Conservation (phyloP, 352 stramenopile species). For the Elongisporangium anandrum region DNA sequence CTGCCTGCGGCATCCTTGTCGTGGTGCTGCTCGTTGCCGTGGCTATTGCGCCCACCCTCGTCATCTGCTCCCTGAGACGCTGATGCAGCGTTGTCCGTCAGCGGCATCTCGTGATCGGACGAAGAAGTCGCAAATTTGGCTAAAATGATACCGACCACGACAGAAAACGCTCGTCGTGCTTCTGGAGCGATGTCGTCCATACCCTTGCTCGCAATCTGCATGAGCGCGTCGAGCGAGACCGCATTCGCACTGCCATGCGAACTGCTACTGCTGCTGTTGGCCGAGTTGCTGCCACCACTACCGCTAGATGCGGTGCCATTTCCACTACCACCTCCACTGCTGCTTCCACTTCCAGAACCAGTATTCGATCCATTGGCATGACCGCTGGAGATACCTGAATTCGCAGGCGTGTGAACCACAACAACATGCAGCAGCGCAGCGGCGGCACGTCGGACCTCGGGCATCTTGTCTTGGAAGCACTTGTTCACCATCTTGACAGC, state of each 20-base stretch:
- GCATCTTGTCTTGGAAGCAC: slow-evolving; percentile 67
- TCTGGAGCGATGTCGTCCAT: slow-evolving; percentile 74
- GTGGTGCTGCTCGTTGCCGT: slow-evolving; percentile 2
- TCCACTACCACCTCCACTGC: slow-evolving; percentile 10
- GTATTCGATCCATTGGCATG: slow-evolving; percentile 1
- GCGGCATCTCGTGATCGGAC: slow-evolving; percentile 36
- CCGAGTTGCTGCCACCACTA: slow-evolving; percentile 8
- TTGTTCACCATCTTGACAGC: slow-evolving; percentile 72
- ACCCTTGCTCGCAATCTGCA: slow-evolving; percentile 64
- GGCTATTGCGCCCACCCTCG: slow-evolving; percentile 11
- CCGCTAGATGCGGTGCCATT: slow-evolving; percentile 1
- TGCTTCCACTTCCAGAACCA: slow-evolving; percentile 11
- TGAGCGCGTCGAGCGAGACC: slow-evolving; percentile 40
- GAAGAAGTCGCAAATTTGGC: slow-evolving; percentile 63
- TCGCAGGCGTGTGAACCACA: slow-evolving; percentile 39
- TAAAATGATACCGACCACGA: slow-evolving; percentile 72
- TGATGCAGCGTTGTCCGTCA: slow-evolving; percentile 14
- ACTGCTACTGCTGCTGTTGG: slow-evolving; percentile 6
- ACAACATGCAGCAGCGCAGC: slow-evolving; percentile 63
- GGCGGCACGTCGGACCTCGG: slow-evolving; percentile 62
- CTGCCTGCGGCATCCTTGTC: slow-evolving; percentile 11
- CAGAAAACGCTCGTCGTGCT: slow-evolving; percentile 49
- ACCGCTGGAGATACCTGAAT: slow-evolving; percentile 3
- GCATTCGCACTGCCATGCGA: slow-evolving; percentile 2
- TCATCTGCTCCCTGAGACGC: background rate